Base-by-base conservation (phyloP, 495 filamentous ascomycete genomes). In the Parachaetomium inaequale region DNA sequence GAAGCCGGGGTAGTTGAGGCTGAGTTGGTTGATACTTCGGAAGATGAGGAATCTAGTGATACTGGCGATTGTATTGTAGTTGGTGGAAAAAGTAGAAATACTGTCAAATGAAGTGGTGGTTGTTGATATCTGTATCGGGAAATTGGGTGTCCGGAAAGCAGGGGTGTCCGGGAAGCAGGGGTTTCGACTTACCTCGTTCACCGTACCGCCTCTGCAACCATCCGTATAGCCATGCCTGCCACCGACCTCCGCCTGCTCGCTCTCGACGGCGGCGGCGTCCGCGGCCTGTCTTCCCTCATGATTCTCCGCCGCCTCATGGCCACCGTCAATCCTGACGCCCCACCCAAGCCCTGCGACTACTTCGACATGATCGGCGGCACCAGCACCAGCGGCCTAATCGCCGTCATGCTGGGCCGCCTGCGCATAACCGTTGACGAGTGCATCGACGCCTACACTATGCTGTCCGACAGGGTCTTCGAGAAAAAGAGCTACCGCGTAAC, bases 201-300 rank as follows among this genome's bases (percentile, higher is more conserved):
- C n/a, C n/a, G n/a, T n/a, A n/a, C n/a, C n/a, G n/a, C n/a, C n/a
- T n/a, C n/a, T n/a, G n/a, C n/a, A n/a, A n/a, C n/a, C n/a, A n/a
- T n/a, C n/a, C n/a, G n/a, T n/a, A n/a, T n/a, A n/a, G n/a, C n/a
- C n/a, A n/a, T n/a, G n/a, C n/a, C n/a, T n/a, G n/a, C n/a, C n/a
- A n/a, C n/a, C n/a, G n/a, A n/a, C n/a, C 55, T 59, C 56, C 29
- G 43, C 29, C 31, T 59, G 21, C 56, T 59, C 66, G 61, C 43
- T 43, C 74, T 84, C 17, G 83, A 85, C 66, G 82, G 83, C 57
- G 82, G 83, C 36, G 83, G 82, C 28, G 76, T 85, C 1, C 78
- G 82, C 15, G 81, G 79, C 2, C 66, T 85, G 25, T 83, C 82
- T 3, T 70, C 76, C 1, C 74, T 85, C 3, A 64, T 77, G 59